Base-by-base conservation (phyloP, 495 filamentous ascomycete species). In the Cudoniella acicularis region DNA sequence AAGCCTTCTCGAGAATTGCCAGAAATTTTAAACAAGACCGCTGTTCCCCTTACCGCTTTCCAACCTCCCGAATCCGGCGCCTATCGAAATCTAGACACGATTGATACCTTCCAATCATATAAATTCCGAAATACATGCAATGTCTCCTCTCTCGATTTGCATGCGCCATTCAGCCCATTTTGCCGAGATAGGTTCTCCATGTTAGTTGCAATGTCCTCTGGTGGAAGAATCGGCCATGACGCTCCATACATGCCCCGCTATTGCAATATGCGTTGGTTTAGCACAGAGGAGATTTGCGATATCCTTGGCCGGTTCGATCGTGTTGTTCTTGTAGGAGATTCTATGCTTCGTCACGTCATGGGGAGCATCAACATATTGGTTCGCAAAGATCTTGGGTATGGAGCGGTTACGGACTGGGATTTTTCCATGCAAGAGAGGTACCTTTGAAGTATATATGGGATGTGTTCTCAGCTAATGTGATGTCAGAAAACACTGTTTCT, bases 341-440 rank as follows among this genome's bases (percentile, higher is more conserved):
- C 76, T 42, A 81, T 81, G 79, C 67, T 81, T 59, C 71, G 78
- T 49, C 79, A 81, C 64, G 70, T 81, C 13, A 75, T 80, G 47
- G 79, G 78, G 11, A 77, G 76, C 36, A 63, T 81, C 51, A 81
- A 81, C 56, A 73, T 81, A 22, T 55, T 80, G 27, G 59, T 81
- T 30, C 67, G 79, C 21, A 74, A 77, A 61, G 74, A 81, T 63
- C 51, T 81, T 49, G 78, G 78, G 24, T 81, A 79, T 49, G 79
- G 78, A 21, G 79, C 75, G 46, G 78, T 81, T 10, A 81, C 78
- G 6, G 70, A 80, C 64, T 81, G 79, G 78, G 81, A 81, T 53
- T 81, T 81, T 52, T 63, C 69, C 3, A 59, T 69, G n/a, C 65
- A 77, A 41, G 78, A 81, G 59, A 77, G 68, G 78, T 78, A 63